These are phyloP conservation scores for Russula sp. DNA, from an alignment of 768 basidiomycete species.

Conservation along the genomic window DNA sequence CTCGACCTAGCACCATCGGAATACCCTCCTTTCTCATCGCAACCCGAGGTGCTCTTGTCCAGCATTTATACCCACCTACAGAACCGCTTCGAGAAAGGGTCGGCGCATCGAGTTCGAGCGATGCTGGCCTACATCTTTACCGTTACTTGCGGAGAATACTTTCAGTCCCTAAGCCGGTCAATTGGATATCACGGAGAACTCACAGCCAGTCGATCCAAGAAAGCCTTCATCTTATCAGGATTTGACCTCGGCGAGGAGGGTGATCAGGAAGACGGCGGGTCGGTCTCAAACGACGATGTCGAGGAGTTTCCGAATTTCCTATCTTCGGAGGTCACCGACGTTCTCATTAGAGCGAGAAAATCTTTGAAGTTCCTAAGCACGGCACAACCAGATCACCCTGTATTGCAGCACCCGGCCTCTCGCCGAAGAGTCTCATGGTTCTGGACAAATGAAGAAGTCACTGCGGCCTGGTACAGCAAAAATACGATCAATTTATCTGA, in stretches of 20 bases:
- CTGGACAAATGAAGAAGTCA: slow-evolving; percentile 57
- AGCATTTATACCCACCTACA: slow-evolving; percentile 57
- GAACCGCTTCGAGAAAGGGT: slow-evolving; percentile 51
- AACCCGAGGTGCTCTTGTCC: slow-evolving; percentile 53
- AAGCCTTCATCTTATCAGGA: slow-evolving; percentile 9
- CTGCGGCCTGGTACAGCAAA: slow-evolving; percentile 43
- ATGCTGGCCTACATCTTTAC: slow-evolving; percentile 68
- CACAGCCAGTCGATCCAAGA: slow-evolving; percentile 14
- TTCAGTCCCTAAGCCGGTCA: slow-evolving; percentile 54
- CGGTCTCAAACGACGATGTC: slow-evolving; percentile 37
- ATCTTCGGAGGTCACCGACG: slow-evolving; percentile 46
- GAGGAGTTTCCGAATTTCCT: slow-evolving; percentile 63
- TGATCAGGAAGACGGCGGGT: slow-evolving; percentile 39
- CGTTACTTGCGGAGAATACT: slow-evolving; percentile 58
- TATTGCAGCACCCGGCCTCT: slow-evolving; percentile 40
- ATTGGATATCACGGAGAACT: slow-evolving; percentile 47
- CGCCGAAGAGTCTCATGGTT: slow-evolving; percentile 51
- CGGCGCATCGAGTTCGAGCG: slow-evolving; percentile 48
- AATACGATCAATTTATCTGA: neutral
- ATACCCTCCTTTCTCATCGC: slow-evolving; percentile 28
- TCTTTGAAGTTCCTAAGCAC: slow-evolving; percentile 63
- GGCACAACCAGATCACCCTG: slow-evolving; percentile 61
- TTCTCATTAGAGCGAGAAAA: slow-evolving; percentile 62
- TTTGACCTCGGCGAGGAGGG: slow-evolving; percentile 42
- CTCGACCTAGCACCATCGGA: slow-evolving; percentile 21